These are phyloP conservation scores for Ilex asprella DNA, from an alignment of 257 asterid species.

Conservation along the genomic window DNA sequence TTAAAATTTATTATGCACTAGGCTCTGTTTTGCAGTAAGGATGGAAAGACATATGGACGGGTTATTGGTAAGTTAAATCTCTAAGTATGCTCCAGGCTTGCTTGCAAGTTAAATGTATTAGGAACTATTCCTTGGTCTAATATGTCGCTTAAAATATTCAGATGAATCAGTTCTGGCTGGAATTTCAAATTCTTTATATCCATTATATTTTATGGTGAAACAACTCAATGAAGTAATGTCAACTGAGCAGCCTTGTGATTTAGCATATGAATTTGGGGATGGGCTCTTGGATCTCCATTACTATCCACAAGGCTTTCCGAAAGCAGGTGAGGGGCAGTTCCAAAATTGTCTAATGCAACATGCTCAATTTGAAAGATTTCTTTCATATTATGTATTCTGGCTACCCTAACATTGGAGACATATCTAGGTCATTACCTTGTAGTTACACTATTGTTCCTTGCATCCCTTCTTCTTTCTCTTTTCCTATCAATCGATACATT, in stretches of 20 bases:
- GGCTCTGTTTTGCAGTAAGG: conserved; percentile 55
- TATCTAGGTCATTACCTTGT: background rate
- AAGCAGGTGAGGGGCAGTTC: conserved; percentile 47
- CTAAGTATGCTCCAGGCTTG: background rate
- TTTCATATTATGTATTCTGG: no score
- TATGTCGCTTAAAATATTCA: conserved; percentile 14
- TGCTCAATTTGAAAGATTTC: background rate
- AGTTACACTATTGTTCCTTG: background rate
- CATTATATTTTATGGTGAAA: conserved; percentile 57
- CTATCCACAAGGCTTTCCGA: conserved; percentile 64
- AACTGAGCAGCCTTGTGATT: conserved; percentile 88
- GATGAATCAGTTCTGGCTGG: conserved; percentile 51
- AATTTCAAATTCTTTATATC: conserved; percentile 35
- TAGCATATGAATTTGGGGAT: conserved; percentile 76
- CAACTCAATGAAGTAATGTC: conserved; percentile 62
- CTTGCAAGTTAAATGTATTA: conserved; percentile 3
- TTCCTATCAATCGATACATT: no score
- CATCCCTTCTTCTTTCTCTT: background rate
- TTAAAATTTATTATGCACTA: conserved; percentile 13
- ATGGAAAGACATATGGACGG: conserved; percentile 66
- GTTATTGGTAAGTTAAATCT: conserved; percentile 49
- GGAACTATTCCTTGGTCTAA: conserved; percentile 3
- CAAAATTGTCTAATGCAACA: background rate
- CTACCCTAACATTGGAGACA: no score
- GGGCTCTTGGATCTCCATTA: conserved; percentile 53